These are phyloP conservation scores for Pseudogymnoascus verrucosus DNA, from an alignment of 2,329 filamentous ascomycete species.

Conservation along the genomic window DNA sequence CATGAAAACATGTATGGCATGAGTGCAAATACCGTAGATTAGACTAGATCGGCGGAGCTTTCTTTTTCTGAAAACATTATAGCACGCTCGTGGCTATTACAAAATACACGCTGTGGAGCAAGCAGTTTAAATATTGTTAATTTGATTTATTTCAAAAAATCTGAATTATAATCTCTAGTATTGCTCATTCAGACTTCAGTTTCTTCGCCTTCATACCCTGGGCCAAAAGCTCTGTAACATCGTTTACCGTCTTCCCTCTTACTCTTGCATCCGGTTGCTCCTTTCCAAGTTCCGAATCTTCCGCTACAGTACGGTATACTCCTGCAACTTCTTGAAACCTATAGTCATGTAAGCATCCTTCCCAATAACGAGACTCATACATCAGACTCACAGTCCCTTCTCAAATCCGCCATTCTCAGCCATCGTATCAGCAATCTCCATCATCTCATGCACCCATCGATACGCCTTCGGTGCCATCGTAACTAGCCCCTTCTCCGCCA, in stretches of 20 bases:
- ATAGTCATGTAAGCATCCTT: neutral
- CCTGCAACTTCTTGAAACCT: conserved; percentile 44
- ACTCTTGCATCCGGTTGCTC: conserved; percentile 46
- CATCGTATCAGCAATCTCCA: conserved; percentile 60
- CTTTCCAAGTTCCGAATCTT: conserved; percentile 47
- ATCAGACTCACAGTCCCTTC: neutral
- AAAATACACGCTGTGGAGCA: neutral
- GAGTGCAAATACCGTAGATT: neutral
- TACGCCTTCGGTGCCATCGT: conserved; percentile 64
- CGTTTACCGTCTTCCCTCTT: conserved; percentile 45
- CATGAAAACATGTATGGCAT: neutral
- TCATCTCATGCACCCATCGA: conserved; percentile 67
- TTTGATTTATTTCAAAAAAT: neutral
- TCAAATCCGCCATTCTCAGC: conserved; percentile 45
- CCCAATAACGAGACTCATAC: neutral
- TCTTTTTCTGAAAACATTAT: neutral
- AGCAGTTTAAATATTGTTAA: neutral
- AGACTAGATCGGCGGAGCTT: neutral
- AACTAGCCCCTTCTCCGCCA: conserved; percentile 43
- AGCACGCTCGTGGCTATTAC: neutral
- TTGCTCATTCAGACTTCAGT: conserved; percentile 20
- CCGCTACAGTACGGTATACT: conserved; percentile 52
- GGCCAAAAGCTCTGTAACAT: conserved; percentile 39
- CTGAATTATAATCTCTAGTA: neutral
- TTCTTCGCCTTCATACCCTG: conserved; percentile 39